Evolutionary conservation across 345 rosid species (phyloP).

Genomic region (Citrus sp.): DNA sequence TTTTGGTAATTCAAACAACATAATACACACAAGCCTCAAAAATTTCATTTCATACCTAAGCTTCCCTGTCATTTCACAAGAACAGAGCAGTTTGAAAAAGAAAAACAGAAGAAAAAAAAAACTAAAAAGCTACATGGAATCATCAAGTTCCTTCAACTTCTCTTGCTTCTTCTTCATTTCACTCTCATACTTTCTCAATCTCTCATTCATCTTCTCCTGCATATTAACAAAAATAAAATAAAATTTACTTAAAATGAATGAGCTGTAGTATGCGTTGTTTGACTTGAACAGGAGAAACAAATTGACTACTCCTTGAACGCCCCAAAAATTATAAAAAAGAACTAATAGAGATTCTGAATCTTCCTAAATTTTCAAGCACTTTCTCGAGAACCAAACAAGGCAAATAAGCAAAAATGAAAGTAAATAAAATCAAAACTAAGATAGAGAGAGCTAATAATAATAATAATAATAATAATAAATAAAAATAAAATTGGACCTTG

Average conservation of each 20-base stretch:
- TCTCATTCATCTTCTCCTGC: conserved; percentile 81
- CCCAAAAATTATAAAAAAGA: neutral
- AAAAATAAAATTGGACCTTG: conserved; percentile 37
- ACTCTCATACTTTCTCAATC: conserved; percentile 58
- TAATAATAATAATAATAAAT: too few species aligned
- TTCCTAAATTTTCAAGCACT: neutral
- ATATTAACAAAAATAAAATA: neutral
- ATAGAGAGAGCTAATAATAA: neutral
- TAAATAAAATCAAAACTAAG: neutral
- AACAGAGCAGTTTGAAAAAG: neutral
- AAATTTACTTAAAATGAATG: neutral
- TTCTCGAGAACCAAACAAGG: conserved; percentile 4
- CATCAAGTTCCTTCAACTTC: conserved; percentile 47
- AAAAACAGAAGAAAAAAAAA: neutral
- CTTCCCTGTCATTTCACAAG: neutral
- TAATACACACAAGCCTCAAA: neutral
- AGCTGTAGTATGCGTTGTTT: neutral
- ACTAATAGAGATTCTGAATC: neutral
- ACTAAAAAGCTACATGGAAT: conserved; percentile 27
- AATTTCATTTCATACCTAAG: neutral
- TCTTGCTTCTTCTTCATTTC: conserved; percentile 53
- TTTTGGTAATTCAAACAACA: neutral
- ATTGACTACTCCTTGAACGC: neutral
- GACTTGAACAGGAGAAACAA: neutral
- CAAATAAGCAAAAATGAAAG: neutral